These are phyloP conservation scores for Clavispora santaluciae DNA, from an alignment of 805 yeast genomes.

Conservation along the genomic window DNA sequence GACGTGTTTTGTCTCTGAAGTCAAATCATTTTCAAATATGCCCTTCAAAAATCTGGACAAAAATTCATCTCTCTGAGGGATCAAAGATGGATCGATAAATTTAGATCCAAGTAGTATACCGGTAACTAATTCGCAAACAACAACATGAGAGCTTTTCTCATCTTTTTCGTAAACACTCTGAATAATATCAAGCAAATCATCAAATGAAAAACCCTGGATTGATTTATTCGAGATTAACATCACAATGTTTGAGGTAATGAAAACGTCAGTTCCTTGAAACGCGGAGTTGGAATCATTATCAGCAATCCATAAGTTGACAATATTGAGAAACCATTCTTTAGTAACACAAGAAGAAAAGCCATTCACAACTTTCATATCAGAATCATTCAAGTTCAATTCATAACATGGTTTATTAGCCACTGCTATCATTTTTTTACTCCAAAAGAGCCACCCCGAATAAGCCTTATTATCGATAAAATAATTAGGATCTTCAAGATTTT, in stretches of 20 bases:
- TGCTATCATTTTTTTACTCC: conserved; percentile 57
- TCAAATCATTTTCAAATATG: conserved; percentile 53
- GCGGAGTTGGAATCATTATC: conserved; percentile 67
- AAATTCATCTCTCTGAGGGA: conserved; percentile 40
- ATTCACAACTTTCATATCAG: conserved; percentile 41
- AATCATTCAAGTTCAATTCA: conserved; percentile 26
- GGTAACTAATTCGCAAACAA: conserved; percentile 62
- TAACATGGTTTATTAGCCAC: conserved; percentile 30
- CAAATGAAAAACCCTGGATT: conserved; percentile 38
- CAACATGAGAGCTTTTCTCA: conserved; percentile 74
- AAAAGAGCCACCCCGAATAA: conserved; percentile 66
- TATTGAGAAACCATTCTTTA: conserved; percentile 53
- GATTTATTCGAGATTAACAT: conserved; percentile 44
- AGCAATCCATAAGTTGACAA: conserved; percentile 50
- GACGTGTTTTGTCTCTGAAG: conserved; percentile 66
- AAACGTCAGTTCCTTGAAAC: conserved; percentile 63
- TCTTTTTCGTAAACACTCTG: conserved; percentile 50
- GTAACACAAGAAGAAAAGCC: conserved; percentile 43
- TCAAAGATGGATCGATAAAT: conserved; percentile 30
- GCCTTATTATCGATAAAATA: conserved; percentile 57
- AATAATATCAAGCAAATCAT: conserved; percentile 50
- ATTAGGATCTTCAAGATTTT: conserved; percentile 39
- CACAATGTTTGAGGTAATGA: conserved; percentile 48
- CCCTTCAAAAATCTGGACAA: conserved; percentile 39
- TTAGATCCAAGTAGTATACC: conserved; percentile 55